Base-by-base conservation (phyloP, 768 basidiomycete genomes). In the Leccinum disarticulatum region DNA sequence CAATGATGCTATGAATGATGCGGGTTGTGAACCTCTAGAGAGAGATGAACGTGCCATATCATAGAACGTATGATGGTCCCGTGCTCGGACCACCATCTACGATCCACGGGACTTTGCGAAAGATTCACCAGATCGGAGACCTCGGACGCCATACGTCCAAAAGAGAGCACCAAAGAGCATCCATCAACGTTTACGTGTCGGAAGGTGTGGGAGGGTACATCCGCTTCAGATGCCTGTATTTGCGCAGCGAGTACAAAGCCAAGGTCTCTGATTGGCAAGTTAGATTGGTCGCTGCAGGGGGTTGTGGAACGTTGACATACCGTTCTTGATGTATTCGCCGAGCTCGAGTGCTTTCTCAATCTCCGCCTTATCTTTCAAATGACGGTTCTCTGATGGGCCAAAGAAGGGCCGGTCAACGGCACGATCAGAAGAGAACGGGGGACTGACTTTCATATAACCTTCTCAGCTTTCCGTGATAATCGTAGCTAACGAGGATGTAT, bases 301-400 rank as follows among this genome's bases (percentile, higher is more conserved):
- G 31, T 6, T 14, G 1, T 1, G 35, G 8, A 49, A 0, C 5
- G n/a, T 9, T 9, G 35, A 68, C 82, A 61, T 66, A 89, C 92
- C 92, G 67, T 90, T 89, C 76, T 87, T 91, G 73, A 94, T 93
- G 65, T 91, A 93, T 70, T 93, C 91, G 13, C 86, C 89, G 31
- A 93, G 74, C 59, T 80, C 81, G 58, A 93, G 74, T 0, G 91
- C 90, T 58, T 80, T 84, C 74, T 93, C 88, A 55, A 93, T 90
- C 61, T 93, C 89, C 19, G 83, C 79, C 60, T 79, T 78, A 64
- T 90, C 83, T 17, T 81, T 85, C 63, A 93, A 74, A 64, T 79
- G 65, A 58, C 81, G 81, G 66, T 92, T 90, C 73, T 88, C 91
- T 92, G 55, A 30, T 31, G 41, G 33, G 13, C 38, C 14, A 41